Evolutionary conservation across 345 rosid species (phyloP), one percentile per base, ranked within the genome.

Genomic region (Melaleuca alternifolia): DNA sequence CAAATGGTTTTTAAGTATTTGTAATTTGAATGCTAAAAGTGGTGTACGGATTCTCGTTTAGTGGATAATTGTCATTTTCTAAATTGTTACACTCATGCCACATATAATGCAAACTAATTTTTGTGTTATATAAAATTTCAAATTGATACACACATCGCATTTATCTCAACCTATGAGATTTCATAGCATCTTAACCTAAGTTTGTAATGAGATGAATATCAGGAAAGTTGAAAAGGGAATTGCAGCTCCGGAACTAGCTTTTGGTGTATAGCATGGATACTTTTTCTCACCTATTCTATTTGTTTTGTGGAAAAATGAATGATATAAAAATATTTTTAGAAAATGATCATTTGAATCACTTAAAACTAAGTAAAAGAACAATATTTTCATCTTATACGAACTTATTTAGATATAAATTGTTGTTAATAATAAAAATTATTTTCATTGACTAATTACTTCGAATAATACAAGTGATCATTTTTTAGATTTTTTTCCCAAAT

Each of bases 61-160:
- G 37, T 28, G 30, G 7, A n/a, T 61, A 61, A 28, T 28, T 61
- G 61, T 61, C n/a, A 61, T 13, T 61, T 61, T 14, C 9, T 1
- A 62, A 62, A 28, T 16, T 28, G 28, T 2, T 6, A 14, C 0
- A 62, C 2, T 1, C 33, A 4, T 61, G 1, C 0, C 14, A 0
- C 0, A 13, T 13, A 41, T 41, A 41, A 4, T 41, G 4, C 41
- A 41, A 61, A n/a, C 28, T 13, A 61, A 2, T 61, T 61, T 61
- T 6, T 0, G 0, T 24, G 6, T 56, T 5, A 51, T 14, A 51
- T 11, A 51, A 50, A 51, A 51, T 11, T 2, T 11, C 14, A 11
- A 51, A 11, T 10, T 10, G 10, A 51, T 51, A 51, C 52, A 12
- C 5, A 3, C 52, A 12, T 5, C 15, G 11, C 14, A 51, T 51